phyloP scores from a whole-genome alignment of 176 grass and related monocot genomes.

The Hordeum vulgare region MorexV3_pseudomolecules_assembly NC_058524.1:531997972-531998471 shows the following conservation, averaged over 20 bases:
- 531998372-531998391: neutral
- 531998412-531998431: neutral
- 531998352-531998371: neutral
- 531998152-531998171: constrained; percentile 10
- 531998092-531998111: neutral
- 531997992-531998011: neutral
- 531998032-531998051: neutral
- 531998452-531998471: neutral
- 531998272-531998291: neutral
- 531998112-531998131: constrained; percentile 7
- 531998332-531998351: neutral
- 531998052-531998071: neutral
- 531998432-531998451: neutral
- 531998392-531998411: neutral
- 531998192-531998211: constrained; percentile 95
- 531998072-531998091: neutral
- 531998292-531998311: neutral
- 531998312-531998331: too few species aligned
- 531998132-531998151: neutral
- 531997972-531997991: neutral
- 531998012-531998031: neutral
- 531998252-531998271: neutral
- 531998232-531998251: constrained; percentile 3
- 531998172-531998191: constrained; percentile 79
- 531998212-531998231: neutral